These are phyloP conservation scores for Claviceps arundinis DNA, from an alignment of 2,329 filamentous ascomycete species.

Conservation along the genomic window DNA sequence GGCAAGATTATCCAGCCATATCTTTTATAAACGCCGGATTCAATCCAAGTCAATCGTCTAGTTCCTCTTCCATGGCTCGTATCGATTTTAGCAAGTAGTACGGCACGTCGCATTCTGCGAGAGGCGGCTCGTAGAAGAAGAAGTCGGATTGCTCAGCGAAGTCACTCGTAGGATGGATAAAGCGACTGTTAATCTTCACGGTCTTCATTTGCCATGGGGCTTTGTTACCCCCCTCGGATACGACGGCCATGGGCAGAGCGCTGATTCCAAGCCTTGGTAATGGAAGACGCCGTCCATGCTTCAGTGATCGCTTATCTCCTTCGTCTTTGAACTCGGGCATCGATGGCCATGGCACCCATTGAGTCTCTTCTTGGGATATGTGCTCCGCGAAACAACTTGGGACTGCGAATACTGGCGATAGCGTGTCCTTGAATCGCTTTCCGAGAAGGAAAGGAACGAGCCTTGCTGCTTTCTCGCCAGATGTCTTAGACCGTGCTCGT, in stretches of 20 bases:
- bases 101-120: slow-evolving; percentile 6
- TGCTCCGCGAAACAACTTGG: slow-evolving; percentile 20
- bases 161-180: slow-evolving; percentile 7
- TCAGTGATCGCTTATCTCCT: slow-evolving; percentile 16
- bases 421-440: slow-evolving; percentile 14
- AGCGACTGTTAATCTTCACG: slow-evolving; percentile 11
- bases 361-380: slow-evolving; percentile 5
- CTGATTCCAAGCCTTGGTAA: slow-evolving; percentile 16
- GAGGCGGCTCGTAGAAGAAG: background rate
- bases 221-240: slow-evolving; percentile 11
- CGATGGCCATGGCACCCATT: slow-evolving; percentile 20
- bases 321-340: slow-evolving; percentile 23
- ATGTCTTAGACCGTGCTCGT: slow-evolving; percentile 3
- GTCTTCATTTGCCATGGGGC: slow-evolving; percentile 16
- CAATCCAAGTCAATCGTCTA: slow-evolving; percentile 2
- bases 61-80: slow-evolving; percentile 4
- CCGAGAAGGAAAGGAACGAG: slow-evolving; percentile 14
- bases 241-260: slow-evolving; percentile 4
- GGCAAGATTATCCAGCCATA: background rate
- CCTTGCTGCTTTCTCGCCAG: background rate
- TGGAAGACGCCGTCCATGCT: slow-evolving; percentile 18
- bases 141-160: background rate
- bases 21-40: background rate
- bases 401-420: slow-evolving; percentile 21
- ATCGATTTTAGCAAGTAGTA: slow-evolving; percentile 3